These are phyloP conservation scores for Acacia acuminata DNA, from an alignment of 306 rosid species.

Conservation along the genomic window DNA sequence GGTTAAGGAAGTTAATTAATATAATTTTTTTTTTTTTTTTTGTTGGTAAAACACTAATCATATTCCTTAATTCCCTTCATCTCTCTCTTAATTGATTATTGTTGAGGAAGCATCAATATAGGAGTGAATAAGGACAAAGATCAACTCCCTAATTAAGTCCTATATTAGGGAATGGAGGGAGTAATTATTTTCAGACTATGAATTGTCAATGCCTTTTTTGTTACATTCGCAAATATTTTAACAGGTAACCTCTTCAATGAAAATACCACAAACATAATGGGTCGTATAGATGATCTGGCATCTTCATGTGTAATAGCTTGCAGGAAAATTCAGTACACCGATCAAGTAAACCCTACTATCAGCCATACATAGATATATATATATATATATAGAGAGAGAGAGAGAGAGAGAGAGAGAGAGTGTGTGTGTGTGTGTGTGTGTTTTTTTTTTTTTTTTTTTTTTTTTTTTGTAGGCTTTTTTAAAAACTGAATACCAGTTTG, in stretches of 20 bases:
- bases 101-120: too few relatives aligned
- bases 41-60: too few relatives aligned
- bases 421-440: too few relatives aligned
- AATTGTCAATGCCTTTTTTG: constrained; percentile 12
- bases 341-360: neutral
- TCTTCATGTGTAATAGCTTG: constrained; percentile 87
- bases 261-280: constrained; percentile 89
- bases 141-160: too few relatives aligned
- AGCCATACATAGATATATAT: neutral
- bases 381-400: too few relatives aligned
- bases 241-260: constrained; percentile 26
- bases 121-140: too few relatives aligned
- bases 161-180: neutral
- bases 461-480: constrained; percentile 9
- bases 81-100: too few relatives aligned
- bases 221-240: neutral
- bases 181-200: constrained; percentile 22
- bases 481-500: constrained; percentile 51
- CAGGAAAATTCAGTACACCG: constrained; percentile 32
- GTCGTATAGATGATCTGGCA: constrained; percentile 86
- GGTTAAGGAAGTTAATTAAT: too few relatives aligned
- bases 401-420: too few relatives aligned
- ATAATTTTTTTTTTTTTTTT: too few relatives aligned
- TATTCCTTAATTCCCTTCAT: too few relatives aligned
- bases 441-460: too few relatives aligned